phyloP scores from a whole-genome alignment of 2,329 filamentous ascomycete species.

The Pezicula radicicola region DNA sequence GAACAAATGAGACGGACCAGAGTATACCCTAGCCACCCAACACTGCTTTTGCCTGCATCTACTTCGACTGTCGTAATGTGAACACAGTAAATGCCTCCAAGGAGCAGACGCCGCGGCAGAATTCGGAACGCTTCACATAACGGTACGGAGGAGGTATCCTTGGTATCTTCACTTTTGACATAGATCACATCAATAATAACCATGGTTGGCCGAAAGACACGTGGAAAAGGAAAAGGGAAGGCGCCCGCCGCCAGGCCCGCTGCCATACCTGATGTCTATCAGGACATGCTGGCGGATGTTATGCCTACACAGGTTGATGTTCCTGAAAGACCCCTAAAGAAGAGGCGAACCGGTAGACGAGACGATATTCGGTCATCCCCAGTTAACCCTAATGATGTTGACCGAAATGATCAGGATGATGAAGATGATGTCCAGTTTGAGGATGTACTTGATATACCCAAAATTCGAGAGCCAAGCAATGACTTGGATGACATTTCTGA shows the following conservation, averaged over 20 bases:
- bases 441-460: conserved; percentile 20
- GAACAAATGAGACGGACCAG: too few species aligned
- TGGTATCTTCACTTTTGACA: too few species aligned
- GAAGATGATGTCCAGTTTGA: conserved; percentile 21
- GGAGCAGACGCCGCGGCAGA: too few species aligned
- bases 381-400: conserved; percentile 11
- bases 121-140: too few species aligned
- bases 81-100: too few species aligned
- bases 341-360: conserved; percentile 19
- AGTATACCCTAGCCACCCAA: too few species aligned
- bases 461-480: conserved; percentile 26
- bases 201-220: background rate
- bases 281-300: conserved; percentile 41
- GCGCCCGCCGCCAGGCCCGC: background rate
- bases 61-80: too few species aligned
- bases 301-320: conserved; percentile 26
- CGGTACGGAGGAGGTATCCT: too few species aligned
- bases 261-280: conserved; percentile 38
- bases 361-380: conserved; percentile 5
- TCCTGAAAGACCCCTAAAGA: conserved; percentile 33
- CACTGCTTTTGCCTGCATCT: too few species aligned
- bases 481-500: conserved; percentile 6
- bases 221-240: background rate
- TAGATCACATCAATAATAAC: background rate
- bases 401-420: conserved; percentile 21